Base-by-base conservation (phyloP, 768 basidiomycete species). In the Aureoboletus auriporus region DNA sequence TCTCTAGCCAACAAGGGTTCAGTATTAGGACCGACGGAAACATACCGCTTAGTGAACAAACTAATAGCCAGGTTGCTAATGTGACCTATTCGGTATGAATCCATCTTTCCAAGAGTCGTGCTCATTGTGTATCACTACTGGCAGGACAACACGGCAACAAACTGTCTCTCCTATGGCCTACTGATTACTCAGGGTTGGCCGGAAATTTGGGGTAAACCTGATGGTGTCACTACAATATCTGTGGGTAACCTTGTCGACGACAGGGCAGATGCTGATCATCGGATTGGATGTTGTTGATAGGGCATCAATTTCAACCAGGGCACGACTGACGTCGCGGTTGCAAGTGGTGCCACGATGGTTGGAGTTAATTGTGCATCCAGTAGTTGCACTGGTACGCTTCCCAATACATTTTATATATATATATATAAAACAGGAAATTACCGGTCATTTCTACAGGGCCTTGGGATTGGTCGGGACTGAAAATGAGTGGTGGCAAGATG, bases 131-230 rank as follows among this genome's bases (percentile, higher is more conserved):
- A n/a, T 29, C 14, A 42, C 6, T 23, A 51, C 35, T 37, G 10
- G 11, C n/a, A 78, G 72, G 77, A 71, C 30, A 84, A 86, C 60
- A 77, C 71, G 12, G 80, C 74, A 2, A 75, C 63, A 8, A 76
- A 76, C 9, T 68, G 76, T 8, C 67, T 65, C 1, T 16, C 60
- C 28, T 85, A 75, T 48, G 84, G 83, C 28, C 64, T 86, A 0
- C 44, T 86, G 51, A 82, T 86, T 31, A 78, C 82, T 58, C 59
- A 82, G 74, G 83, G 80, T 57, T 84, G 84, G 58, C 81, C 83
- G 5, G 53, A 62, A 23, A 69, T 72, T 10, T 55, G 80, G 13
- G 76, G 77, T 14, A 76, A 69, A 0, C 79, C 84, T 5, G 82
- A 61, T 13, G 82, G 82, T 4, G 77, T 81, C 12, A 63, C 52